These are phyloP conservation scores for Bruguiera sexangula DNA, from an alignment of 345 rosid species.

Conservation along the genomic window DNA sequence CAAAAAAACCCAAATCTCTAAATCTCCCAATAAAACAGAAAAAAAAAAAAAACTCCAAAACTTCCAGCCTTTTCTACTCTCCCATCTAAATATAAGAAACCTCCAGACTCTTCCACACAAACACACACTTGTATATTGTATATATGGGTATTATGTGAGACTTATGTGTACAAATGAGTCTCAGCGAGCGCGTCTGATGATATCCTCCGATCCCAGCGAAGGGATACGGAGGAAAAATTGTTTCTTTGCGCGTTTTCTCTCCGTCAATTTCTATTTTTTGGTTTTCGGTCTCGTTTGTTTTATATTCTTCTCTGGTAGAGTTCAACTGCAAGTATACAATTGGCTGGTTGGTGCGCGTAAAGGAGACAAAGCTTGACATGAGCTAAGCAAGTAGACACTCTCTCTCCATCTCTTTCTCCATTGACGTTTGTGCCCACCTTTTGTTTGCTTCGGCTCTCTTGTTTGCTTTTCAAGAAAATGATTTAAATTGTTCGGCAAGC, in stretches of 20 bases:
- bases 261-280: background rate
- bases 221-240: background rate
- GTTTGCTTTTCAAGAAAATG: no score
- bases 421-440: no score
- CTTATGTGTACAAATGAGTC: no score
- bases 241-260: no score
- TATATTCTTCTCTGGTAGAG: slow-evolving; percentile 8
- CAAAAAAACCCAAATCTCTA: background rate
- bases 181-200: background rate
- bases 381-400: slow-evolving; percentile 10
- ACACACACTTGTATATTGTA: background rate
- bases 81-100: no score
- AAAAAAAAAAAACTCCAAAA: background rate
- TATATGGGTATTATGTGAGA: background rate
- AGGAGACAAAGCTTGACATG: slow-evolving; percentile 34
- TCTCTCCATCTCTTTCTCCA: no score
- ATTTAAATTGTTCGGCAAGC: no score
- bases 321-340: slow-evolving; percentile 12
- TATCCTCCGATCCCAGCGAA: slow-evolving; percentile 16
- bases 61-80: no score
- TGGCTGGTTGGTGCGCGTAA: background rate
- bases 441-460: no score
- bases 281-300: background rate
- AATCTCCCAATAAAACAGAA: background rate
- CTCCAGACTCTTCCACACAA: background rate